Base-by-base conservation (phyloP, 2,329 filamentous ascomycete genomes). In the Zymoseptoria ardabiliae region DNA sequence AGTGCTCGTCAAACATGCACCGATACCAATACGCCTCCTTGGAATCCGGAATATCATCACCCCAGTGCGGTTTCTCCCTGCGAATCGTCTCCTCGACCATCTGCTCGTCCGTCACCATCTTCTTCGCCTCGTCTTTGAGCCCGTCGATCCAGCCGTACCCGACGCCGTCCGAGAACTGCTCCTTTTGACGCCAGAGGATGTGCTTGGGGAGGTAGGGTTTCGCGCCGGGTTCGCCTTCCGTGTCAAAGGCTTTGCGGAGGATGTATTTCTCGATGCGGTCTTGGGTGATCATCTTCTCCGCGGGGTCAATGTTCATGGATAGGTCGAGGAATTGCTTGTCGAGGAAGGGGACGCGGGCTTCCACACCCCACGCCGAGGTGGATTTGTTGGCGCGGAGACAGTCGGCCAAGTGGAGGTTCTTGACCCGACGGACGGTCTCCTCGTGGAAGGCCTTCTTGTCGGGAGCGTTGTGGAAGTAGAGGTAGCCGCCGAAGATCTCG, bases 21-120 rank as follows among this genome's bases (percentile, higher is more conserved):
- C 94, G 88, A 80, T 99, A 99, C 94, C 94, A 99, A 82, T 96
- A 95, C 78, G 91, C 94, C 79, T 99, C 94, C 84, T 99, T 99
- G 72, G 88, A 92, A 72, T 97, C 92, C 9, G 94, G 95, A 63
- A 96, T 85, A 72, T 99, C 95, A 70, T 79, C 78, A 55, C 91
- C 93, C 95, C 95, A 99, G 76, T 97, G 91, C 11, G 90, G 85
- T 83, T 96, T 97, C 65, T 94, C 93, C 84, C 95, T 93, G 82
- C 92, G 91, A 20, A 72, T 71, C 54, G 60, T 69, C 28, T 62
- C 69, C 56, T 64, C 62, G 22, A 65, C 55, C 89, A 97, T 91
- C 86, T 95, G 92, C 81, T 53, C 93, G 72, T 99, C 93, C 19
- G 90, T 96, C 58, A 99, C 88, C 59, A 94, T 85, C 65, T 86